These are phyloP conservation scores for Lathyrus oleraceus DNA, from an alignment of 306 rosid genomes.

Conservation along the genomic window DNA sequence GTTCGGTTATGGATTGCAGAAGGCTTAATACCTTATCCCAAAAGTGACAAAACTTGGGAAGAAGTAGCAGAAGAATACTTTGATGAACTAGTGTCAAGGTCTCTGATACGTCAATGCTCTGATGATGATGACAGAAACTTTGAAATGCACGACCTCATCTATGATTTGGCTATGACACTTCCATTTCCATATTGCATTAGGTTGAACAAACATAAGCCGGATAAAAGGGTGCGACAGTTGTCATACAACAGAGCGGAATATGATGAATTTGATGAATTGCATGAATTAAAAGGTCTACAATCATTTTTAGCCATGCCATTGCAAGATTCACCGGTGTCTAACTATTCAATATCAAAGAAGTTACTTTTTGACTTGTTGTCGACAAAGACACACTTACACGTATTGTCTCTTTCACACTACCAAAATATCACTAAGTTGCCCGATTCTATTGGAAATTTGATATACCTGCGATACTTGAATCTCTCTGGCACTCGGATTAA, in stretches of 20 bases:
- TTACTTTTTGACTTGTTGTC: background rate
- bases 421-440: too few species aligned
- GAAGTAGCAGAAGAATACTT: slow-evolving; percentile 37
- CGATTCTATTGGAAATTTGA: too few species aligned
- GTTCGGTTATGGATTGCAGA: slow-evolving; percentile 27
- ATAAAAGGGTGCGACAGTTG: slow-evolving; percentile 21
- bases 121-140: background rate
- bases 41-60: slow-evolving; percentile 16
- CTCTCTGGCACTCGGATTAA: background rate
- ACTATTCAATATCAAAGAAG: background rate
- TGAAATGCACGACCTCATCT: slow-evolving; percentile 36
- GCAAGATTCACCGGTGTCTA: background rate
- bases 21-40: background rate
- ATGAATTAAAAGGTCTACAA: background rate
- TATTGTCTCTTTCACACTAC: slow-evolving; percentile 3
- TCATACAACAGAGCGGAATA: background rate
- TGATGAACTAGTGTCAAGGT: background rate
- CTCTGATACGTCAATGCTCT: background rate
- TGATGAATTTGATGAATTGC: background rate
- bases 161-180: slow-evolving; percentile 36
- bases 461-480: slow-evolving; percentile 3
- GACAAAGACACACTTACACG: slow-evolving; percentile 9
- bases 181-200: background rate
- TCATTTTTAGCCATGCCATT: slow-evolving; percentile 3
- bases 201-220: background rate